A percentile compares a stretch with the other conserved stretches of the same genome.
phyloP scores from a whole-genome alignment of 1,139 yeast species.

The Suhomyces bokatorum region DNA sequence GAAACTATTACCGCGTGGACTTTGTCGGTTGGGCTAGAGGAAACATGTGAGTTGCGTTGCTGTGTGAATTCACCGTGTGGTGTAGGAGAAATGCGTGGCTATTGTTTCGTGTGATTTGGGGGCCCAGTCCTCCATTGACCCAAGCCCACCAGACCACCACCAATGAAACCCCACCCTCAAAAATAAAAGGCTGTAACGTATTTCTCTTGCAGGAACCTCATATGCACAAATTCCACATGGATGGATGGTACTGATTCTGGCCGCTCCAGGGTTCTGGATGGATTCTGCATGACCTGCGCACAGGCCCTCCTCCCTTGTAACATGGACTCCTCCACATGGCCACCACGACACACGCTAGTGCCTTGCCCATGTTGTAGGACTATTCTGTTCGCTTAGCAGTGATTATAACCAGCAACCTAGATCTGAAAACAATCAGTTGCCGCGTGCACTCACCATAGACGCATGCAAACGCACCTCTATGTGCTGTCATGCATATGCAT shows the following conservation, averaged over 20 bases:
- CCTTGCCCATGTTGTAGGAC: not conserved
- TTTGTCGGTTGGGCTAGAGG: not conserved
- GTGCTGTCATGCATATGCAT: not conserved
- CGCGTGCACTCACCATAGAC: not conserved
- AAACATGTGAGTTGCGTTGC: not conserved
- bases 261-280: no score
- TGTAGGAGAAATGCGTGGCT: not conserved
- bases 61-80: no score
- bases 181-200: no score
- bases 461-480: not conserved
- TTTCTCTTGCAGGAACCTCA: no score
- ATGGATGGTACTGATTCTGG: no score
- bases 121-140: no score
- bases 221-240: no score
- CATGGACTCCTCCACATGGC: not conserved
- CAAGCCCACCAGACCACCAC: no score
- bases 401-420: constrained; percentile 1
- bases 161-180: no score
- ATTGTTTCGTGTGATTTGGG: not conserved
- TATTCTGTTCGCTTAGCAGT: not conserved
- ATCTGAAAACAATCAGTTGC: not conserved
- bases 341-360: not conserved
- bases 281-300: no score
- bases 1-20: not conserved
- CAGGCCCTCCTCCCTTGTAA: not conserved